A percentile compares a stretch with the other conserved stretches of the same genome.
These are phyloP conservation scores for Geotrichum histeridarum DNA, from an alignment of 1,139 yeast genomes.

Conservation along the genomic window DNA sequence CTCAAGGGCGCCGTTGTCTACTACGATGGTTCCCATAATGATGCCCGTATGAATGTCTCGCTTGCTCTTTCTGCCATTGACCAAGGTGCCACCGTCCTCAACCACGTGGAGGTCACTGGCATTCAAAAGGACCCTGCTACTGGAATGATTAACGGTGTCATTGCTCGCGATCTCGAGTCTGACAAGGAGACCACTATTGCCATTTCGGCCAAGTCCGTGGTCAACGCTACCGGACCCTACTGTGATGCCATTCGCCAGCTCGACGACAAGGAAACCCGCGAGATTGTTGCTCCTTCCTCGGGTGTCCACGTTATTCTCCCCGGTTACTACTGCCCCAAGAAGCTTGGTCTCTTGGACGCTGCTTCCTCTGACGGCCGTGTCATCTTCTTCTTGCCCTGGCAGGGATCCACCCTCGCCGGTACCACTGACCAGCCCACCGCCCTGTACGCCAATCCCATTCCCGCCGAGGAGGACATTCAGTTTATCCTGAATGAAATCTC, in stretches of 20 bases:
- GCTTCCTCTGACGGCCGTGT: slow-evolving; percentile 94
- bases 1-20: slow-evolving; percentile 89
- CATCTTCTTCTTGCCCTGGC: slow-evolving; percentile 97
- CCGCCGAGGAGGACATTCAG: slow-evolving; percentile 83
- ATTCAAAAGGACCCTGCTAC: slow-evolving; percentile 58
- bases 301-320: slow-evolving; percentile 94
- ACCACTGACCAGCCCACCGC: slow-evolving; percentile 87
- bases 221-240: slow-evolving; percentile 94
- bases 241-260: slow-evolving; percentile 79
- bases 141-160: slow-evolving; percentile 66
- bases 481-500: slow-evolving; percentile 84
- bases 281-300: slow-evolving; percentile 89
- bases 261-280: slow-evolving; percentile 57
- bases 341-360: slow-evolving; percentile 87
- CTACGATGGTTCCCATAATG: slow-evolving; percentile 94
- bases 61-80: slow-evolving; percentile 82
- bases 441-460: slow-evolving; percentile 59
- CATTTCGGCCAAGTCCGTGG: slow-evolving; percentile 68
- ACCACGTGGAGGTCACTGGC: slow-evolving; percentile 77
- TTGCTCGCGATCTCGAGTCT: slow-evolving; percentile 70
- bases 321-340: slow-evolving; percentile 83
- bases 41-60: slow-evolving; percentile 82
- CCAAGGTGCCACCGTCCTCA: slow-evolving; percentile 83
- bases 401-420: slow-evolving; percentile 93
- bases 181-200: slow-evolving; percentile 24